phyloP scores from a whole-genome alignment of 495 filamentous ascomycete genomes.

The Talaromyces trachyspermus region DNA sequence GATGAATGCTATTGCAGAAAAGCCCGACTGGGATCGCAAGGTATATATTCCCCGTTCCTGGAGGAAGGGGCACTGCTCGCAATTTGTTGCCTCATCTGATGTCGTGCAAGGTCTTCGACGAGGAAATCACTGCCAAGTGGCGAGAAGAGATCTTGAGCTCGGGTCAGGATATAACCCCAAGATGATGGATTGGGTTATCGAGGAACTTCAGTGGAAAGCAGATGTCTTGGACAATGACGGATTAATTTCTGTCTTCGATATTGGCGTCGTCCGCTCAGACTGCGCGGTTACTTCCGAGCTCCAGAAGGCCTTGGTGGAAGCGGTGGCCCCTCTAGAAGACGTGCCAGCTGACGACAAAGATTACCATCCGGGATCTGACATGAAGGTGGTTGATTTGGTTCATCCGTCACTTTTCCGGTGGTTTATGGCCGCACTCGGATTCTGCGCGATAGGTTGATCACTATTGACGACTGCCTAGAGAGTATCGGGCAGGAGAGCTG shows the following conservation, averaged over 20 bases:
- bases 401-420: slow-evolving; percentile 55
- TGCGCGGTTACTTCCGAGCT: slow-evolving; percentile 21
- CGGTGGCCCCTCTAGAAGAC: slow-evolving; percentile 31
- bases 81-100: neutral
- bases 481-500: slow-evolving; percentile 30
- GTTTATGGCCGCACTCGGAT: slow-evolving; percentile 45
- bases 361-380: slow-evolving; percentile 50
- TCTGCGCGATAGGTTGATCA: slow-evolving; percentile 29
- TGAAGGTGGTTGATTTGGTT: slow-evolving; percentile 51
- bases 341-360: slow-evolving; percentile 43
- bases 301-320: slow-evolving; percentile 17
- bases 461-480: slow-evolving; percentile 32
- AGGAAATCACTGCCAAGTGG: slow-evolving; percentile 32
- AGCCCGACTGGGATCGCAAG: slow-evolving; percentile 45
- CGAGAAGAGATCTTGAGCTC: slow-evolving; percentile 21
- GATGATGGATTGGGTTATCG: slow-evolving; percentile 47
- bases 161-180: slow-evolving; percentile 26
- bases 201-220: slow-evolving; percentile 44
- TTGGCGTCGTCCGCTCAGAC: slow-evolving; percentile 31
- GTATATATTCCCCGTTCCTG: too few species aligned
- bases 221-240: slow-evolving; percentile 21
- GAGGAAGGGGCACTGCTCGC: too few species aligned
- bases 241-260: slow-evolving; percentile 21
- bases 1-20: slow-evolving; percentile 41
- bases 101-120: slow-evolving; percentile 31